Evolutionary conservation across 768 basidiomycete species (phyloP).

Genomic region (Panellus pusillus): DNA sequence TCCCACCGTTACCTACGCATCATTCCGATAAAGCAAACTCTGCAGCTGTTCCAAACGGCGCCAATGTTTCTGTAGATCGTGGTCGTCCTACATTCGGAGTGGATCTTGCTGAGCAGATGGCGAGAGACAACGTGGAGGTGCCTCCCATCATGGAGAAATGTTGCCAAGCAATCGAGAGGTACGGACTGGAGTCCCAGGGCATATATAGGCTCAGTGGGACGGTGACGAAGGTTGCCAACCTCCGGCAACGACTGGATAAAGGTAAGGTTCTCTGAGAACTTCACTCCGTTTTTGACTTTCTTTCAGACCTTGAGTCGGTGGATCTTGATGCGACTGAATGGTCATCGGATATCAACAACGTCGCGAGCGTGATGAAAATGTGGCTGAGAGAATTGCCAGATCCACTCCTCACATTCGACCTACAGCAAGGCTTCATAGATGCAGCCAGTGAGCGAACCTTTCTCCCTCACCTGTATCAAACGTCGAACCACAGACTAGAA

Average conservation of each 20-base stretch:
- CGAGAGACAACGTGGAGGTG: slow-evolving; percentile 86
- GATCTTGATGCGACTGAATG: slow-evolving; percentile 89
- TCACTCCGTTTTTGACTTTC: slow-evolving; percentile 1
- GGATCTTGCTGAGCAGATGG: slow-evolving; percentile 90
- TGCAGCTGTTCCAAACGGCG: slow-evolving; percentile 22
- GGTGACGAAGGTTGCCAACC: slow-evolving; percentile 77
- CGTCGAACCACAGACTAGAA: slow-evolving; percentile 40
- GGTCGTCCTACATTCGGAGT: slow-evolving; percentile 89
- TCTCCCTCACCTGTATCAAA: background rate
- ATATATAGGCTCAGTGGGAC: slow-evolving; percentile 94
- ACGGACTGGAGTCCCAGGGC: slow-evolving; percentile 81
- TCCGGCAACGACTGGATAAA: slow-evolving; percentile 84
- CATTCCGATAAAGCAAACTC: slow-evolving; percentile 24
- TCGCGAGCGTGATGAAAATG: slow-evolving; percentile 90
- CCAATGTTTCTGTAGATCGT: slow-evolving; percentile 51
- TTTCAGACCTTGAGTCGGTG: slow-evolving; percentile 76
- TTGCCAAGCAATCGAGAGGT: slow-evolving; percentile 86
- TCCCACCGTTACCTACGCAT: slow-evolving; percentile 60
- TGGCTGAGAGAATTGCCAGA: slow-evolving; percentile 97
- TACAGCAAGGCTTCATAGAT: slow-evolving; percentile 93
- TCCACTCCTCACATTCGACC: slow-evolving; percentile 77
- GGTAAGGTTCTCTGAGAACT: slow-evolving; percentile 42
- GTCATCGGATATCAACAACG: slow-evolving; percentile 93
- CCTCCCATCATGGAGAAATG: slow-evolving; percentile 88
- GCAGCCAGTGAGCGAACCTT: slow-evolving; percentile 74